phyloP scores from a whole-genome alignment of 2,329 filamentous ascomycete genomes.

The Parascedosporium putredinis region DNA sequence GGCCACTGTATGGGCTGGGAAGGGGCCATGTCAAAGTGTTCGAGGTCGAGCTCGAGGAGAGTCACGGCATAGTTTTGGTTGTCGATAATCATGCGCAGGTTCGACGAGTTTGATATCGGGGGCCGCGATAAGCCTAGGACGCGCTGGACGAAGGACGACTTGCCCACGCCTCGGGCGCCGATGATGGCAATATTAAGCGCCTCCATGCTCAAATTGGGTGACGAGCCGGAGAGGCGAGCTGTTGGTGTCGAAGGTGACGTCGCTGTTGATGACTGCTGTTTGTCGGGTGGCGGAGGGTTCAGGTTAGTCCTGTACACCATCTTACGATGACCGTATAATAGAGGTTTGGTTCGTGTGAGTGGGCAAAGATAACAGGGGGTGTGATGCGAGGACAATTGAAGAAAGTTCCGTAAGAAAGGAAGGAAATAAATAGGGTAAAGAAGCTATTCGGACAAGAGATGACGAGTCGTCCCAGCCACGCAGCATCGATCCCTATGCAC shows the following conservation, averaged over 20 bases:
- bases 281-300: not conserved
- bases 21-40: conserved; percentile 51
- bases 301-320: conserved; percentile 2
- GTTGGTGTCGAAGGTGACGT: not conserved
- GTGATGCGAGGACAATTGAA: not conserved
- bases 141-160: conserved; percentile 57
- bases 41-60: conserved; percentile 55
- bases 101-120: conserved; percentile 44
- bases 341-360: too few relatives aligned
- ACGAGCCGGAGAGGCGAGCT: not conserved
- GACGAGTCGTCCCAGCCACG: too few relatives aligned
- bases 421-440: not conserved
- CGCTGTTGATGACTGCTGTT: not conserved
- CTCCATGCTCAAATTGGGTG: conserved; percentile 34
- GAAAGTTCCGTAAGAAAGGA: not conserved
- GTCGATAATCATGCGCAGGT: conserved; percentile 47
- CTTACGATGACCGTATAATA: not conserved
- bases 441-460: too few relatives aligned
- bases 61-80: conserved; percentile 47
- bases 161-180: conserved; percentile 55
- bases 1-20: conserved; percentile 54
- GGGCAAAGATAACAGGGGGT: too few relatives aligned
- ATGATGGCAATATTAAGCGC: conserved; percentile 56
- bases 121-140: conserved; percentile 44
- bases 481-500: too few relatives aligned